Conservation (phyloP, 768 basidiomycete genomes). For the Panellus pusillus region DNA sequence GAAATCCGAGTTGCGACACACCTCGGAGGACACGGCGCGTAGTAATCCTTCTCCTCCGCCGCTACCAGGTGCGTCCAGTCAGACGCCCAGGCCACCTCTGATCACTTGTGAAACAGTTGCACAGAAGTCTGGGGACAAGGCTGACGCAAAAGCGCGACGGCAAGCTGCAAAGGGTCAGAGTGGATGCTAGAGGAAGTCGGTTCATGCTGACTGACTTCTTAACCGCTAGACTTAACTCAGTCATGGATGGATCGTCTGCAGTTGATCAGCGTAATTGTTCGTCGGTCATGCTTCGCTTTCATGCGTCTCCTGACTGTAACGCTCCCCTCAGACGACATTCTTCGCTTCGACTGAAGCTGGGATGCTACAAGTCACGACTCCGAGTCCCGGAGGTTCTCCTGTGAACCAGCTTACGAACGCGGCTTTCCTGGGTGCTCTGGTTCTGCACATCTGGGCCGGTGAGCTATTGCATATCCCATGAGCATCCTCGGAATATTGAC, state of each 20-base stretch:
- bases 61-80: neutral
- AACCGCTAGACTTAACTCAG: slow-evolving; percentile 42
- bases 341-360: slow-evolving; percentile 60
- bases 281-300: slow-evolving; percentile 5
- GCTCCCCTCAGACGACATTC: slow-evolving; percentile 52
- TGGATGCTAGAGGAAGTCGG: too few species aligned
- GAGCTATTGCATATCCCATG: slow-evolving; percentile 2
- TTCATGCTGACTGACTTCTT: too few species aligned
- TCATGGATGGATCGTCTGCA: slow-evolving; percentile 66
- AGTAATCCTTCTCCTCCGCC: neutral
- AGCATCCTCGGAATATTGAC: neutral
- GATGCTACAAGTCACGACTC: slow-evolving; percentile 46
- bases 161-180: slow-evolving; percentile 37
- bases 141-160: slow-evolving; percentile 45
- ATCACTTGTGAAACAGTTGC: neutral
- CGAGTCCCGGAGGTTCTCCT: slow-evolving; percentile 30
- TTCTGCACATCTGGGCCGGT: slow-evolving; percentile 56
- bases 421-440: slow-evolving; percentile 49
- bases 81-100: neutral
- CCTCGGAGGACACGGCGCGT: too few species aligned
- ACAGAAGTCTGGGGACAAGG: slow-evolving; percentile 38
- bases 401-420: slow-evolving; percentile 42
- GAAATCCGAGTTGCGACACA: too few species aligned
- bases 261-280: slow-evolving; percentile 55
- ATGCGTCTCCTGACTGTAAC: neutral